Evolutionary conservation across 495 filamentous ascomycete genomes (phyloP), one percentile per base, ranked within the genome.

Genomic region (Letharia columbiana): DNA sequence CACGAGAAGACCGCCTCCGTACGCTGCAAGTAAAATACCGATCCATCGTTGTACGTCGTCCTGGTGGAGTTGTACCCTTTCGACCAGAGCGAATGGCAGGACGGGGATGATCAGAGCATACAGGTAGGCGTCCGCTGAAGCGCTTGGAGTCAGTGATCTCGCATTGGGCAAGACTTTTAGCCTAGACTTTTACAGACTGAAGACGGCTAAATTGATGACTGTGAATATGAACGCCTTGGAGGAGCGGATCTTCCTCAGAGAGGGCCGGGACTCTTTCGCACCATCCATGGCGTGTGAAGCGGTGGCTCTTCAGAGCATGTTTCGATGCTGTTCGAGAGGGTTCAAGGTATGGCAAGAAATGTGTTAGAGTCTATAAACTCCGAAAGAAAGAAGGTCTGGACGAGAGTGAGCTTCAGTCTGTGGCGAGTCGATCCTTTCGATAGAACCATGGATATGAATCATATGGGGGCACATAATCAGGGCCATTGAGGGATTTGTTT

Each of bases 11-110:
- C 87, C 85, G 1, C 78, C 87, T 33, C 88, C 90, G 73, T 91
- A 93, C 17, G 86, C 83, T 23, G 89, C 87, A 8, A 94, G 78
- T 4, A 95, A 79, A 28, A 92, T 80, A 13, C 88, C 88, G 20
- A 89, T 82, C 87, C 88, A 91, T 65, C 78, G 78, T 72, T 92
- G 86, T 3, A 75, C 61, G 31, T 73, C 61, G 33, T 65, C 47
- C 3, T 67, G 11, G 12, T 33, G 50, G 9, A 74, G 42, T 7
- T 66, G 45, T 13, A 68, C 52, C 17, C 62, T 65, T 60, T 75
- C 63, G 35, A 64, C 41, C 15, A 76, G 67, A 15, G 68, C 67
- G 57, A 70, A 72, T 7, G 73, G 73, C 4, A 73, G 57, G 37
- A 75, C 69, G 1, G 74, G 74, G 49, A 75, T 73, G 10, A 75